Evolutionary conservation across 2,329 filamentous ascomycete genomes (phyloP).

Genomic region (Pseudogymnoascus sp.): DNA sequence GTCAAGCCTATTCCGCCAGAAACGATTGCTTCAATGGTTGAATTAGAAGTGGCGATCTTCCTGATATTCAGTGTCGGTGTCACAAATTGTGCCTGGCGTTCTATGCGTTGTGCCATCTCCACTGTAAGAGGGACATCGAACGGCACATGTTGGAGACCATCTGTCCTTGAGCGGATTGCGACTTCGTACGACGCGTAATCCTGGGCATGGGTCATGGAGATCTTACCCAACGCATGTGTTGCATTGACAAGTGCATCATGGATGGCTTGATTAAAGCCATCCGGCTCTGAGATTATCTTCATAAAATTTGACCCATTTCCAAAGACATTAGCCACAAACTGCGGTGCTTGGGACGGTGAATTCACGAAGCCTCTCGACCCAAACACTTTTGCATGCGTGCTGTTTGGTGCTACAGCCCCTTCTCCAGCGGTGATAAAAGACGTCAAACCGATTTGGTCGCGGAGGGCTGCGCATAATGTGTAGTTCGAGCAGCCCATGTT

Average conservation of each 20-base stretch:
- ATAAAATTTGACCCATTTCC: slow-evolving; percentile 10
- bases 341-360: neutral
- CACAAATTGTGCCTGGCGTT: slow-evolving; percentile 17
- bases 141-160: slow-evolving; percentile 24
- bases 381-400: slow-evolving; percentile 8
- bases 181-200: slow-evolving; percentile 15
- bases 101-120: slow-evolving; percentile 16
- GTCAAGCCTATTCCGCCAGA: neutral
- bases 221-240: slow-evolving; percentile 14
- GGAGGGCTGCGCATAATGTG: slow-evolving; percentile 10
- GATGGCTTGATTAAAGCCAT: slow-evolving; percentile 15
- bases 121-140: slow-evolving; percentile 19
- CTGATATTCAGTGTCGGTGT: slow-evolving; percentile 24
- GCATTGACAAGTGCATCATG: slow-evolving; percentile 19
- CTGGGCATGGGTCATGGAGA: slow-evolving; percentile 21
- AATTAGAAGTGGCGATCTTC: slow-evolving; percentile 9
- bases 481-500: slow-evolving; percentile 25
- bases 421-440: slow-evolving; percentile 10
- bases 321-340: slow-evolving; percentile 10
- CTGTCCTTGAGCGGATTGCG: slow-evolving; percentile 18
- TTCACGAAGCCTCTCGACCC: neutral
- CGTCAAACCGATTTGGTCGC: slow-evolving; percentile 11
- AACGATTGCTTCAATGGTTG: neutral
- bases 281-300: slow-evolving; percentile 8
- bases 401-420: slow-evolving; percentile 10